These are phyloP conservation scores for Cryptococcus sp. DNA, from an alignment of 1,284 basidiomycete genomes.

Conservation along the genomic window DNA sequence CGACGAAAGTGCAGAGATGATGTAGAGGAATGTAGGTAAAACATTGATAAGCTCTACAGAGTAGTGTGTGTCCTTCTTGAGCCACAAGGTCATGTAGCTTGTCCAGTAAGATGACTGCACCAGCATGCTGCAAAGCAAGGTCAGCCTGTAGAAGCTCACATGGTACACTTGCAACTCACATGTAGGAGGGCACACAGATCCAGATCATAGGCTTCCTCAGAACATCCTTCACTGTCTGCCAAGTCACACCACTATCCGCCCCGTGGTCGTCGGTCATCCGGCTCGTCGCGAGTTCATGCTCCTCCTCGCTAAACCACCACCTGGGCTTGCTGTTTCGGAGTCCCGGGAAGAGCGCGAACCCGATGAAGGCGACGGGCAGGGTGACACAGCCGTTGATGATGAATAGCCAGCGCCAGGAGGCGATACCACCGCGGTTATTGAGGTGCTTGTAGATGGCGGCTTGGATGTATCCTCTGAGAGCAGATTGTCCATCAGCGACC, in stretches of 20 bases:
- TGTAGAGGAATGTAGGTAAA: conserved; percentile 10
- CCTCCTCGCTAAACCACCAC: conserved; percentile 28
- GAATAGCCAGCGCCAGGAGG: conserved; percentile 42
- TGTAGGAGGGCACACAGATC: conserved; percentile 25
- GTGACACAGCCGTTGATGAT: conserved; percentile 43
- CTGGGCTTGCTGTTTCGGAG: conserved; percentile 28
- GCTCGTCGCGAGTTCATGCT: conserved; percentile 1
- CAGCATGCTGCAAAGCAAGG: conserved; percentile 12
- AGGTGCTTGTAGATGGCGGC: conserved; percentile 40
- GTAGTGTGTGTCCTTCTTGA: conserved; percentile 13
- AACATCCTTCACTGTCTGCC: conserved; percentile 23
- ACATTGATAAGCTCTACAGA: conserved; percentile 10
- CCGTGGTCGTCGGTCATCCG: conserved; percentile 6
- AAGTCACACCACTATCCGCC: conserved; percentile 19
- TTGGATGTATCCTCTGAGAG: conserved; percentile 42
- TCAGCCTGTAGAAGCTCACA: neutral
- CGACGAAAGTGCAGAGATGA: conserved; percentile 5
- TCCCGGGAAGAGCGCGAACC: conserved; percentile 38
- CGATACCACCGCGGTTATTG: conserved; percentile 31
- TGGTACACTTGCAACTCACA: conserved; percentile 13
- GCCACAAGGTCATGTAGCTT: conserved; percentile 33
- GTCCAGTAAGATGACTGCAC: conserved; percentile 25
- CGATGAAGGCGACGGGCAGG: conserved; percentile 39
- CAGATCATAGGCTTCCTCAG: conserved; percentile 25
- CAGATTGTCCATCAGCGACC: conserved; percentile 6